Conservation (phyloP, 805 yeast genomes). For the Debaryomyces maramus region DNA sequence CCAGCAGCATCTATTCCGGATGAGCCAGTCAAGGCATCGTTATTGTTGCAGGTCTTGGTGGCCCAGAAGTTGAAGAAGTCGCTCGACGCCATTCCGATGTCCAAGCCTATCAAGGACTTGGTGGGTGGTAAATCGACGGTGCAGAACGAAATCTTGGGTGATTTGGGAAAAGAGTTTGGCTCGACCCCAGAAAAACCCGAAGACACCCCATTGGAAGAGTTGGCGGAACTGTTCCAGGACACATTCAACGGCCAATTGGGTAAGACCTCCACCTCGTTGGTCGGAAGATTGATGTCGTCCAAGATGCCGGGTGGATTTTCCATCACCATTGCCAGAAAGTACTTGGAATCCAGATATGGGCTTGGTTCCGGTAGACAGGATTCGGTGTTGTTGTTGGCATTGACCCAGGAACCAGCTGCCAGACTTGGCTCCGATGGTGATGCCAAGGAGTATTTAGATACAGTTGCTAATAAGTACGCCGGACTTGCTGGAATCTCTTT, state of each 20-base stretch:
- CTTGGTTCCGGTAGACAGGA: slow-evolving; percentile 94
- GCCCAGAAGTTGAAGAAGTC: slow-evolving; percentile 95
- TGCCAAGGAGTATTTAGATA: slow-evolving; percentile 87
- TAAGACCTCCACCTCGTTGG: slow-evolving; percentile 85
- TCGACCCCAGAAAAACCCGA: slow-evolving; percentile 98
- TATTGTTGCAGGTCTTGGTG: slow-evolving; percentile 83
- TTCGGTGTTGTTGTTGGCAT: slow-evolving; percentile 75
- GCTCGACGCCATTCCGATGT: slow-evolving; percentile 77
- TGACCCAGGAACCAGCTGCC: slow-evolving; percentile 86
- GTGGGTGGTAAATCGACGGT: slow-evolving; percentile 99
- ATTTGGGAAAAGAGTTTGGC: slow-evolving; percentile 97
- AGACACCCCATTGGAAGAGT: slow-evolving; percentile 93
- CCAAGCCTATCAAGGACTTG: slow-evolving; percentile 93
- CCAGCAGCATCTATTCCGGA: slow-evolving; percentile 86
- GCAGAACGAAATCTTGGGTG: slow-evolving; percentile 98
- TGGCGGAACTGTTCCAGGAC: slow-evolving; percentile 94
- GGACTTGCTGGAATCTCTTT: slow-evolving; percentile 76
- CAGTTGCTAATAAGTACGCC: slow-evolving; percentile 82
- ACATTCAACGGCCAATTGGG: slow-evolving; percentile 87
- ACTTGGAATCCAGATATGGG: slow-evolving; percentile 91
- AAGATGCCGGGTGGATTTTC: slow-evolving; percentile 99
- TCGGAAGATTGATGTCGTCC: slow-evolving; percentile 89
- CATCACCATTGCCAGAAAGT: slow-evolving; percentile 86
- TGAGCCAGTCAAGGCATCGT: slow-evolving; percentile 82
- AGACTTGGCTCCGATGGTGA: slow-evolving; percentile 87